These are phyloP conservation scores for Rubroshorea leprosula DNA, from an alignment of 345 rosid species.

Conservation along the genomic window DNA sequence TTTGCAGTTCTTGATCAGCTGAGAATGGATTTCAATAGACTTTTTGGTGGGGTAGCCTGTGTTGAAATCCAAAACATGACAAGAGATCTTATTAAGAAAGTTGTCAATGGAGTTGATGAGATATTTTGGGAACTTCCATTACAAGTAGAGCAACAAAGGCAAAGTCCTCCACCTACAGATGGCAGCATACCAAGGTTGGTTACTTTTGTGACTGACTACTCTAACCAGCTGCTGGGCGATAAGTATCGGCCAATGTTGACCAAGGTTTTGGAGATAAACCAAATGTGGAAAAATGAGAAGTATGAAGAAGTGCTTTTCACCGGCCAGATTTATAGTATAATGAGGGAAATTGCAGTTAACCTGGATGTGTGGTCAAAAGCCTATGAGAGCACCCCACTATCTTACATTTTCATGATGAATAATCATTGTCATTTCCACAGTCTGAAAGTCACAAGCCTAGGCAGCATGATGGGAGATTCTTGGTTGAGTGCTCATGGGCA, in stretches of 20 bases:
- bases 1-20: slow-evolving; percentile 52
- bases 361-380: slow-evolving; percentile 70
- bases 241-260: slow-evolving; percentile 46
- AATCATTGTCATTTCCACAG: slow-evolving; percentile 60
- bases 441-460: slow-evolving; percentile 56
- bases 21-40: slow-evolving; percentile 54
- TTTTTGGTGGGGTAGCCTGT: slow-evolving; percentile 53
- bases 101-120: slow-evolving; percentile 50
- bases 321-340: slow-evolving; percentile 40
- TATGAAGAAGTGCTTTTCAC: slow-evolving; percentile 41
- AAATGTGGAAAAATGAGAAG: slow-evolving; percentile 59
- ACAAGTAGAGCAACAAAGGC: slow-evolving; percentile 65
- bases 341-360: slow-evolving; percentile 60
- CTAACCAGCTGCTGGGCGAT: slow-evolving; percentile 50
- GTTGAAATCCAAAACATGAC: slow-evolving; percentile 48
- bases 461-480: slow-evolving; percentile 69
- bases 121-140: slow-evolving; percentile 68
- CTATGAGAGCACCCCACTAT: slow-evolving; percentile 31
- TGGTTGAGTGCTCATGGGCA: slow-evolving; percentile 67
- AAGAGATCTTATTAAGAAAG: slow-evolving; percentile 48
- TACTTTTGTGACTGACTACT: slow-evolving; percentile 57
- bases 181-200: slow-evolving; percentile 60
- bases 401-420: slow-evolving; percentile 85
- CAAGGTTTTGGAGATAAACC: slow-evolving; percentile 47
- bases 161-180: slow-evolving; percentile 43